Evolutionary conservation across 1,139 yeast genomes (phyloP).

Genomic region (Suhomyces chickasaworum): DNA sequence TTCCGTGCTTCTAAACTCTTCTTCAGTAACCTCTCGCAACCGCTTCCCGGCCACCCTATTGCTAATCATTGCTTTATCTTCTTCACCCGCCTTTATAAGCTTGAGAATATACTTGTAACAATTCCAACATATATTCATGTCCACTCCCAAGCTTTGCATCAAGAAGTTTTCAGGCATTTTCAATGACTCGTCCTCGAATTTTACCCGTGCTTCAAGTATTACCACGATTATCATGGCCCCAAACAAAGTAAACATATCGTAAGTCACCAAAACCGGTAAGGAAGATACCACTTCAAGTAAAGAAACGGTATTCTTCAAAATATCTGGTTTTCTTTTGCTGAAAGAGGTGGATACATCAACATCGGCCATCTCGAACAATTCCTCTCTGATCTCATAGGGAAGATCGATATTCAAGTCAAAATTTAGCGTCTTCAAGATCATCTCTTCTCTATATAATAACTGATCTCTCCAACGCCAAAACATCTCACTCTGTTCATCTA

Average conservation of each 20-base stretch:
- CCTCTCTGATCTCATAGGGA: constrained; percentile 41
- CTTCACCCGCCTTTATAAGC: constrained; percentile 31
- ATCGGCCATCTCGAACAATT: constrained; percentile 17
- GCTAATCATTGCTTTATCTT: constrained; percentile 34
- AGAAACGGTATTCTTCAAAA: constrained; percentile 37
- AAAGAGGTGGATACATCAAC: constrained; percentile 17
- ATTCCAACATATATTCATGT: constrained; percentile 26
- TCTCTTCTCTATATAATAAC: constrained; percentile 46
- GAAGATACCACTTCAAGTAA: constrained; percentile 45
- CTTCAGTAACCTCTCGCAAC: constrained; percentile 22
- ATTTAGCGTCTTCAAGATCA: constrained; percentile 41
- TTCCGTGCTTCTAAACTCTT: constrained; percentile 16
- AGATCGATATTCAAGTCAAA: constrained; percentile 44
- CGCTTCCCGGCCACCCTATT: constrained; percentile 34
- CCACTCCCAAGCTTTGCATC: constrained; percentile 21
- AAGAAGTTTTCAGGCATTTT: constrained; percentile 30
- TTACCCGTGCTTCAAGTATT: constrained; percentile 32
- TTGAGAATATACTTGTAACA: constrained; percentile 39
- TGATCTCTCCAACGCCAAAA: constrained; percentile 55
- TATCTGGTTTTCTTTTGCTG: constrained; percentile 30
- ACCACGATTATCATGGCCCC: constrained; percentile 37
- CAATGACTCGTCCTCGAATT: constrained; percentile 20
- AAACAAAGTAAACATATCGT: constrained; percentile 37
- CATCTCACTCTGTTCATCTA: constrained; percentile 44
- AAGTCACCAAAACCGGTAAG: constrained; percentile 41